phyloP scores from a whole-genome alignment of 192 early-diverging fungal genomes.

The Podila epigama region DNA sequence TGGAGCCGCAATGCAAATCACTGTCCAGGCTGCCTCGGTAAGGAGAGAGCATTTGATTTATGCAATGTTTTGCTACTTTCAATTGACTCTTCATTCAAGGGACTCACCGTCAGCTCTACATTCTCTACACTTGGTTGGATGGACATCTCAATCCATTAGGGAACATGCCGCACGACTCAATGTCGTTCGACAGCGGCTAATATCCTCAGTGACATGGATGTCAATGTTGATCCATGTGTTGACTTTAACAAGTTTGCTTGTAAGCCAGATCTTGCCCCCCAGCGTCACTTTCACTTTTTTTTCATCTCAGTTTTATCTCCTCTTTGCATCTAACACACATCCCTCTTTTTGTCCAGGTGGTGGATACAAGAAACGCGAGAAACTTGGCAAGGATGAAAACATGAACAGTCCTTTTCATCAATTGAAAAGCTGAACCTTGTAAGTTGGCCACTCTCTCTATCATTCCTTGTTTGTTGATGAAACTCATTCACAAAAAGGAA shows the following conservation, averaged over 20 bases:
- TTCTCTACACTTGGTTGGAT: too few relatives aligned
- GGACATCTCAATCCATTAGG: slow-evolving; percentile 6
- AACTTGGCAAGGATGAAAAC: slow-evolving; percentile 6
- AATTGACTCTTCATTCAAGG: not conserved
- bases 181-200: slow-evolving; percentile 57
- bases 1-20: slow-evolving; percentile 14
- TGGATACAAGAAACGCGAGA: slow-evolving; percentile 13
- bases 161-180: slow-evolving; percentile 57
- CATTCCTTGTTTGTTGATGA: not conserved
- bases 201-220: slow-evolving; percentile 60
- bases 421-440: slow-evolving; percentile 15
- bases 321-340: not conserved
- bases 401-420: slow-evolving; percentile 10
- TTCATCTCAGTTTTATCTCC: not conserved
- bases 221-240: slow-evolving; percentile 63
- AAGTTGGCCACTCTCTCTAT: not conserved
- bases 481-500: not conserved
- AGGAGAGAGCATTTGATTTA: not conserved
- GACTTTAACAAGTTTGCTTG: slow-evolving; percentile 73
- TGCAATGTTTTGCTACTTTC: not conserved
- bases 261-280: slow-evolving; percentile 17
- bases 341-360: slow-evolving; percentile 5
- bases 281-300: not conserved
- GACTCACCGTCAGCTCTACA: too few relatives aligned
- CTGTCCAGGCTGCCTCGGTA: not conserved